A percentile compares a stretch with the other conserved stretches of the same genome.
Evolutionary conservation across 208 protist genomes (phyloP).

Genomic region (Angomonas deanei): DNA sequence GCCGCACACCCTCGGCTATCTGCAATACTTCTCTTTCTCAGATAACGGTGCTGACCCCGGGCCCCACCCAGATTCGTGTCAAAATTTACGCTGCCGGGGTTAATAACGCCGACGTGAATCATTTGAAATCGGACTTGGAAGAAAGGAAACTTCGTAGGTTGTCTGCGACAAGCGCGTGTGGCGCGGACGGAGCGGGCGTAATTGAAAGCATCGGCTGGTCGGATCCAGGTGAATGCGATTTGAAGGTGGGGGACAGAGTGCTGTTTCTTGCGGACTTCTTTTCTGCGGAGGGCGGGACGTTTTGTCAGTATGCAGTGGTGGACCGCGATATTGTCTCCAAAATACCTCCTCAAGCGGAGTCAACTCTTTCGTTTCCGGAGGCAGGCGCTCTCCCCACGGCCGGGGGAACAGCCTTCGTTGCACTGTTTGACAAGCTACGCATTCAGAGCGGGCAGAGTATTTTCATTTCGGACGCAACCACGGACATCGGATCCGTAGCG

Average conservation of each 20-base stretch:
- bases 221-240: slow-evolving; percentile 5
- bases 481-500: slow-evolving; percentile 65
- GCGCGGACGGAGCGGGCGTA: slow-evolving; percentile 58
- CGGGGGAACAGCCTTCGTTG: slow-evolving; percentile 61
- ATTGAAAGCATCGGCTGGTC: slow-evolving; percentile 51
- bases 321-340: slow-evolving; percentile 37
- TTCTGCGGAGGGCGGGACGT: slow-evolving; percentile 34
- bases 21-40: slow-evolving; percentile 23
- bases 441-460: slow-evolving; percentile 55
- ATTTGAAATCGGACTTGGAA: slow-evolving; percentile 8
- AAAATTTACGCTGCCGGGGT: slow-evolving; percentile 63
- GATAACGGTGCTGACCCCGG: slow-evolving; percentile 37
- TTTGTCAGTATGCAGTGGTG: slow-evolving; percentile 66
- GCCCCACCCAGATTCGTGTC: slow-evolving; percentile 45
- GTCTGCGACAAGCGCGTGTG: slow-evolving; percentile 52
- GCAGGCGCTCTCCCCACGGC: slow-evolving; percentile 58
- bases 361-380: slow-evolving; percentile 25
- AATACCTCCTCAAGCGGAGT: slow-evolving; percentile 24
- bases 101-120: slow-evolving; percentile 51
- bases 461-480: slow-evolving; percentile 70
- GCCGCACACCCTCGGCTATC: slow-evolving; percentile 17
- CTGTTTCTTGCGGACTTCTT: slow-evolving; percentile 50
- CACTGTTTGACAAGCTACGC: slow-evolving; percentile 69
- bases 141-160: no score
- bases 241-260: slow-evolving; percentile 58